Percentiles rank a stretch among this genome's conserved stretches.
Conservation (phyloP, 2,329 filamentous ascomycete species). For the Xylaria sp. region DNA sequence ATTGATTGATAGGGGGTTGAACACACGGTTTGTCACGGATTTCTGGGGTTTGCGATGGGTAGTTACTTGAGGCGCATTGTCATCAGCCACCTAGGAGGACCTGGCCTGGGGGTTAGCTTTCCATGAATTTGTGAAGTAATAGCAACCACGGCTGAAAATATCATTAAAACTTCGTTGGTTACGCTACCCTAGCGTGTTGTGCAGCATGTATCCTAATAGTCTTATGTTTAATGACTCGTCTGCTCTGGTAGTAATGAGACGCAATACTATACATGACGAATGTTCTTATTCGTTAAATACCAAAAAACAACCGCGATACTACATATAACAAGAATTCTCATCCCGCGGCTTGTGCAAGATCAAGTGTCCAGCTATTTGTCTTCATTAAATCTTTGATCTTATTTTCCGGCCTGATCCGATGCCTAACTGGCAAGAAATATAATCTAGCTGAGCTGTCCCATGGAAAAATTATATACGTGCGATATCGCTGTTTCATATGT, state of each 20-base stretch:
- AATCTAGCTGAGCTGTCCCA: background rate
- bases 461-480: slow-evolving; percentile 22
- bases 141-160: slow-evolving; percentile 31
- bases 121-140: slow-evolving; percentile 34
- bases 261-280: background rate
- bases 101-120: slow-evolving; percentile 16
- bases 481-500: slow-evolving; percentile 19
- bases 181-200: background rate
- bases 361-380: too few species aligned
- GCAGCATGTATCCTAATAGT: background rate
- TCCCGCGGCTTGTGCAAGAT: background rate
- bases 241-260: background rate
- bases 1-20: slow-evolving; percentile 7
- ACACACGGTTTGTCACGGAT: background rate
- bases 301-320: background rate
- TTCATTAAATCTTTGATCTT: background rate
- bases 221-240: background rate
- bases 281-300: too few species aligned
- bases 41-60: background rate
- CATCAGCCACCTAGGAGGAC: slow-evolving; percentile 5
- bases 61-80: background rate
- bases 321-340: background rate
- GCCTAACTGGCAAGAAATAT: background rate
- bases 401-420: background rate
- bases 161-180: slow-evolving; percentile 10